phyloP scores from a whole-genome alignment of 2,329 filamentous ascomycete species.

The Hirsutella minnesotensis region DNA sequence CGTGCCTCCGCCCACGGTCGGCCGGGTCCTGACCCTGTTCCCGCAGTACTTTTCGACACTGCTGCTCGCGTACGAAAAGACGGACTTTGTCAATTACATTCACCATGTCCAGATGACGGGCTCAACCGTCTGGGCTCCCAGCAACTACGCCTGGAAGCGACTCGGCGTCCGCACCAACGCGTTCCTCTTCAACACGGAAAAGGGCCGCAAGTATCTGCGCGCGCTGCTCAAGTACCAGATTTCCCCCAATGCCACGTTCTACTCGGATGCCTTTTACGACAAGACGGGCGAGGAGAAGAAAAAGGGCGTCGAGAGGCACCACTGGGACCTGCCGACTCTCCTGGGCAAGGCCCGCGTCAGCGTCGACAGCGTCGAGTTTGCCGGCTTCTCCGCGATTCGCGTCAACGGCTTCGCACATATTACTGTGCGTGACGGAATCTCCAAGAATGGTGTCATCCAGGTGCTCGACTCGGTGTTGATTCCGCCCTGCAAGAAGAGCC shows the following conservation, averaged over 20 bases:
- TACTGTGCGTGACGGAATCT: constrained; percentile 55
- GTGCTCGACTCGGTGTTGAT: constrained; percentile 62
- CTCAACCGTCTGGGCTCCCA: constrained; percentile 70
- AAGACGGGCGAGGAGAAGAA: constrained; percentile 10
- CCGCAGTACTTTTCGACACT: constrained; percentile 71
- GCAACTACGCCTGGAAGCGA: constrained; percentile 66
- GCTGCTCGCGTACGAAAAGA: constrained; percentile 61
- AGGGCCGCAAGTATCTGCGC: constrained; percentile 62
- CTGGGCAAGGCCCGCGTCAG: constrained; percentile 53
- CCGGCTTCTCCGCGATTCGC: constrained; percentile 58
- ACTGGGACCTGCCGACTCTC: constrained; percentile 63
- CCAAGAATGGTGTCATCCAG: constrained; percentile 73
- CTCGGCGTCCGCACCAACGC: constrained; percentile 64
- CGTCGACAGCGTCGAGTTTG: constrained; percentile 59
- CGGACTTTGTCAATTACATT: constrained; percentile 52
- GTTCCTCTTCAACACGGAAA: constrained; percentile 70
- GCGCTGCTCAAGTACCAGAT: constrained; percentile 73
- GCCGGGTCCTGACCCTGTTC: constrained; percentile 46
- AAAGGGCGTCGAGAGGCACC: constrained; percentile 23
- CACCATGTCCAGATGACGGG: constrained; percentile 44
- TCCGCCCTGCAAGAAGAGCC: constrained; percentile 48
- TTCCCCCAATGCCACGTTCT: constrained; percentile 62
- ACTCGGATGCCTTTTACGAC: constrained; percentile 72
- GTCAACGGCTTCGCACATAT: constrained; percentile 65
- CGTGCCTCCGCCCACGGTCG: constrained; percentile 58